Conservation (phyloP, 768 basidiomycete species). For the Phaeotremella fagi region DNA sequence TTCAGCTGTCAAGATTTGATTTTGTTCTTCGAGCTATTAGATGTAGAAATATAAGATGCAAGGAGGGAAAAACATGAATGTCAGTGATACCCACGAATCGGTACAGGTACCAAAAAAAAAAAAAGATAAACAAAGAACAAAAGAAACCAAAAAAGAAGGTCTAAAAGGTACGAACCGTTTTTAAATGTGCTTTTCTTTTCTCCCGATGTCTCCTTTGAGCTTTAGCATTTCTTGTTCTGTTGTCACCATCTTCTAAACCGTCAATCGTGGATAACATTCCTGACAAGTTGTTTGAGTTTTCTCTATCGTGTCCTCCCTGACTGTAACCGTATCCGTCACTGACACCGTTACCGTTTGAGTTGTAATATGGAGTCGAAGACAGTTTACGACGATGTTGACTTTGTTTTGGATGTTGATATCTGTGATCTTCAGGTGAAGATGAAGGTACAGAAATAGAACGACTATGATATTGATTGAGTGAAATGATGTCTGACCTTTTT, state of each 20-base stretch:
- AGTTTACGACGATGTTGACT: neutral
- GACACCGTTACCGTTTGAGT: neutral
- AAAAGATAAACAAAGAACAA: no score
- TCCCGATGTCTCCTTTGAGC: slow-evolving; percentile 46
- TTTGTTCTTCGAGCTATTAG: slow-evolving; percentile 41
- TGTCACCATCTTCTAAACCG: slow-evolving; percentile 32
- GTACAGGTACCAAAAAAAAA: no score
- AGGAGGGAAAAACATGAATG: no score
- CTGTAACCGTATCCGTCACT: no score
- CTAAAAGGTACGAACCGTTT: slow-evolving; percentile 29
- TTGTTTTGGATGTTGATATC: neutral
- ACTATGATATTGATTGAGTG: neutral
- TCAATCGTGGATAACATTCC: neutral
- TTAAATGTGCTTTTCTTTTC: slow-evolving; percentile 44
- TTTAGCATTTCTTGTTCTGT: slow-evolving; percentile 43
- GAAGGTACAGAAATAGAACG: neutral
- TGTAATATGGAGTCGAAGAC: neutral
- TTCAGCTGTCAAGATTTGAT: slow-evolving; percentile 33
- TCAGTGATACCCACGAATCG: no score
- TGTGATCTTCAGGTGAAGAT: neutral
- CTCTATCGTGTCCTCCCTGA: no score
- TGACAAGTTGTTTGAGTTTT: no score
- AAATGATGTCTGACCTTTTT: no score
- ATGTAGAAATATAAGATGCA: neutral
- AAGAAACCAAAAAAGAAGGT: neutral